Evolutionary conservation across 2,329 filamentous ascomycete species (phyloP), one percentile per base, ranked within the genome.

Genomic region (Venturia pyrina): DNA sequence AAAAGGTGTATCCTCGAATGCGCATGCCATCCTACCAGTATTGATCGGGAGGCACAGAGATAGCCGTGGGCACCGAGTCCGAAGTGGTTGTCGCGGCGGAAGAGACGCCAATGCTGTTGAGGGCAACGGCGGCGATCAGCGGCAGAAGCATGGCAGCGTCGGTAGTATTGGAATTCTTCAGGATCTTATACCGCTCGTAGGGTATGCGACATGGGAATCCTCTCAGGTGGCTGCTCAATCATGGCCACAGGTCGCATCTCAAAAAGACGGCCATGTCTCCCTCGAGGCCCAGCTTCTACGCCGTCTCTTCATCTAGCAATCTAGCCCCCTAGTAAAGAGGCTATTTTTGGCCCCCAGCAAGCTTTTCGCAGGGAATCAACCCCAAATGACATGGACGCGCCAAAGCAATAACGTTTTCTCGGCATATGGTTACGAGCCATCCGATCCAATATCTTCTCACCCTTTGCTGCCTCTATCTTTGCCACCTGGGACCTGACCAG

Each of bases 31-130:
- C 53, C 63, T 57, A 69, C 68, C 68, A 69, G 43, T 68, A 66
- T 40, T 67, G 65, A 62, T 60, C 66, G 43, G 66, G 66, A 44
- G 67, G 68, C 59, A 69, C 65, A 13, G 46, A 50, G 24, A 69
- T 64, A 21, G 68, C 48, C 44, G 48, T 53, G n/a, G 53, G 48
- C 32, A 19, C 50, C 0, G 48, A 62, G 1, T 24, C 28, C 17
- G 53, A 34, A 37, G 28, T 37, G 32, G 28, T 34, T 6, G 53
- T 34, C 15, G 53, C 53, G 1, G 53, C 53, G 32, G 11, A 37
- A 17, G 53, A 59, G 17, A 59, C 17, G 6, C 32, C 53, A 37
- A 37, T 37, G 32, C 21, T 15, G 48, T 37, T 59, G 32, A 37
- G 15, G 32, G 28, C 53, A n/a, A 40, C 53, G 8, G 53, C 32